These are phyloP conservation scores for Backusella psychrophila DNA, from an alignment of 192 early-diverging fungal species.

Conservation along the genomic window DNA sequence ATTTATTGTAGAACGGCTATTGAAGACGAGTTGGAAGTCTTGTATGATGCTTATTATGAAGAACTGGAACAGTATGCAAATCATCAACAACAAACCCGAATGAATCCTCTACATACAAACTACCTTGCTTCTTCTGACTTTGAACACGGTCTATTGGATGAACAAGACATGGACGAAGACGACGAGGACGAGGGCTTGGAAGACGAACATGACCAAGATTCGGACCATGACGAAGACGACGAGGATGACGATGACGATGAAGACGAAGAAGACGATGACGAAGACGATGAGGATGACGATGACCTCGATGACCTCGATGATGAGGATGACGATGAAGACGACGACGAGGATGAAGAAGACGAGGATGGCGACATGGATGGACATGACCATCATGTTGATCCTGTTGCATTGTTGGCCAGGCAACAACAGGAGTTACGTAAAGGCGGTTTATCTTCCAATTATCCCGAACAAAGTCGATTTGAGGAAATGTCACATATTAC, in stretches of 20 bases:
- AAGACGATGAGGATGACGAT: conserved; percentile 41
- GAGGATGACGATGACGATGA: conserved; percentile 61
- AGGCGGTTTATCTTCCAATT: not conserved
- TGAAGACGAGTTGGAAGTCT: conserved; percentile 80
- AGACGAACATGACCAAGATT: conserved; percentile 48
- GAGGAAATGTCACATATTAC: not conserved
- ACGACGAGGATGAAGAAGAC: not conserved
- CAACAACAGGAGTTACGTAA: not conserved
- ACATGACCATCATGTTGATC: too few species aligned
- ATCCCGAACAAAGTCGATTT: not conserved
- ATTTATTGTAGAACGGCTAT: conserved; percentile 59
- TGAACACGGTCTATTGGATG: conserved; percentile 34
- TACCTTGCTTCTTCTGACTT: not conserved
- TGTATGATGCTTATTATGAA: conserved; percentile 89
- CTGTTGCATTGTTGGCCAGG: not conserved
- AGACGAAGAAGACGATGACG: conserved; percentile 16
- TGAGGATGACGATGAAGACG: not conserved
- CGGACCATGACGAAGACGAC: conserved; percentile 52
- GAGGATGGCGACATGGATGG: not conserved
- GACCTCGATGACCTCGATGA: not conserved
- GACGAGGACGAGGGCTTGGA: conserved; percentile 40
- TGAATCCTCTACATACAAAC: not conserved
- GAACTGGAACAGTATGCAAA: conserved; percentile 86
- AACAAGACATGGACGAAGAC: conserved; percentile 34
- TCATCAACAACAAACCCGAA: conserved; percentile 53